Conservation (phyloP, 441 rosid genomes). For the Eutrema salsugineum region DNA sequence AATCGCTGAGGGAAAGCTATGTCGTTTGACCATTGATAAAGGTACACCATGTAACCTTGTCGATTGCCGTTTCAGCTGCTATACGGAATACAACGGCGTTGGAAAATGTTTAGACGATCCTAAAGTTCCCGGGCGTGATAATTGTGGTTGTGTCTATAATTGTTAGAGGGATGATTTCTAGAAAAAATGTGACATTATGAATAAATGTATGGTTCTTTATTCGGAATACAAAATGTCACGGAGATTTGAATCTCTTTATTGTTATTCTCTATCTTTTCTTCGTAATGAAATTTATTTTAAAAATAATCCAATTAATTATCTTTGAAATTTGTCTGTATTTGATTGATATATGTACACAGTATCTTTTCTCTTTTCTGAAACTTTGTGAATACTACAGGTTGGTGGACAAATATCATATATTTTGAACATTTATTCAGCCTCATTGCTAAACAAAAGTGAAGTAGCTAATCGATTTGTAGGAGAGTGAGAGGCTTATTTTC, state of each 20-base stretch:
- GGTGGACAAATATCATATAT: not conserved
- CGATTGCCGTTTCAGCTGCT: not conserved
- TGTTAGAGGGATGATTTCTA: not conserved
- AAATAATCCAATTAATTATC: not conserved
- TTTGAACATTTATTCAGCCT: not conserved
- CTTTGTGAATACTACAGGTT: not conserved
- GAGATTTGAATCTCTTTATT: not conserved
- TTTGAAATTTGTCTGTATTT: not conserved
- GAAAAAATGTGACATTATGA: not conserved
- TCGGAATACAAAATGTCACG: not conserved
- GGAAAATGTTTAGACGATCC: slow-evolving; percentile 25
- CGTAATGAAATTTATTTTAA: not conserved
- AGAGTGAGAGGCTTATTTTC: too few species aligned
- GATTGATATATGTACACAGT: not conserved
- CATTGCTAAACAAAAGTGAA: not conserved
- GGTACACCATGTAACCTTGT: not conserved
- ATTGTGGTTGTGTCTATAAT: slow-evolving; percentile 2
- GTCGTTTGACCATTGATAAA: not conserved
- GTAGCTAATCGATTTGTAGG: too few species aligned
- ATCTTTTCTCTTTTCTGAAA: not conserved
- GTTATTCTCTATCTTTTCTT: not conserved
- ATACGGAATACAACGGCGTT: not conserved
- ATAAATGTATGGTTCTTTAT: not conserved
- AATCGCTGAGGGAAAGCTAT: slow-evolving; percentile 6
- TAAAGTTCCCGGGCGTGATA: slow-evolving; percentile 3